Evolutionary conservation across 78 protist species (phyloP).

Genomic region (Planoprotostelium fungivorum): DNA sequence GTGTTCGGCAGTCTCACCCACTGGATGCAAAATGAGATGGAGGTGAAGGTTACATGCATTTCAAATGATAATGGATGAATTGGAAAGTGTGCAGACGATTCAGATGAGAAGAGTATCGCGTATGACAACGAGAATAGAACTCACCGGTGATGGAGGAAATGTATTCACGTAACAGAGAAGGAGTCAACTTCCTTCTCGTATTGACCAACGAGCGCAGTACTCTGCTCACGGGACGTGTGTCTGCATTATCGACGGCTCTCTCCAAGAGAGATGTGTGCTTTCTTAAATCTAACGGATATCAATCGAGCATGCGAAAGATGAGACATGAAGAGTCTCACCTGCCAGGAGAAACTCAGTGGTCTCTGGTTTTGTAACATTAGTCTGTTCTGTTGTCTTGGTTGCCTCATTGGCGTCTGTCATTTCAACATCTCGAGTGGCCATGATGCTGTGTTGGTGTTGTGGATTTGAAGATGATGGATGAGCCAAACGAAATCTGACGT

Average conservation of each 20-base stretch:
- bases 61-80: neutral
- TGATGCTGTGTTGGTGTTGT: neutral
- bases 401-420: conserved; percentile 15
- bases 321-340: conserved; percentile 7
- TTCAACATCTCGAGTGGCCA: conserved; percentile 13
- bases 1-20: neutral
- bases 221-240: conserved; percentile 47
- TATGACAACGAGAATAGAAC: neutral
- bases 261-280: conserved; percentile 41
- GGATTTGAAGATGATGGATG: neutral
- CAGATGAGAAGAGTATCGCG: neutral
- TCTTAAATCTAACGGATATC: conserved; percentile 11
- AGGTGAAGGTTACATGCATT: neutral
- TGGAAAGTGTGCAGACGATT: neutral
- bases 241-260: conserved; percentile 33
- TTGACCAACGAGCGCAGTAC: conserved; percentile 44
- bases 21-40: neutral
- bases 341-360: conserved; percentile 12
- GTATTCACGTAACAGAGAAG: conserved; percentile 11
- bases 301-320: neutral
- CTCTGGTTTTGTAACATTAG: neutral
- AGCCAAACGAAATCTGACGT: neutral
- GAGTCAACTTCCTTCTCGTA: conserved; percentile 33
- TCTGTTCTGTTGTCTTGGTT: neutral
- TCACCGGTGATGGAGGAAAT: conserved; percentile 7